Conservation (phyloP, 306 rosid genomes). For the Quercus rubra region DNA sequence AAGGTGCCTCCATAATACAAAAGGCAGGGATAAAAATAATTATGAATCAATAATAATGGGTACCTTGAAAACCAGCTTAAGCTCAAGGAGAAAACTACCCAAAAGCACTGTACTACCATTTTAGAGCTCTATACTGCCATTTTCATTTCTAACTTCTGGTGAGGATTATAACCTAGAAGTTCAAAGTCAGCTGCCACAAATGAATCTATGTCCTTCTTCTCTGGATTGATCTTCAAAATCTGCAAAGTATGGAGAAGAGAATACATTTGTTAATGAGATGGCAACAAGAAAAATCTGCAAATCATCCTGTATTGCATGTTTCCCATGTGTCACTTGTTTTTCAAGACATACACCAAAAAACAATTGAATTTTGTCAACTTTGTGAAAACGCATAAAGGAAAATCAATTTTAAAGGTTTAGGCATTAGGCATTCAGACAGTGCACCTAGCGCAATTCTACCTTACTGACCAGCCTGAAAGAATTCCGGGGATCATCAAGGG, state of each 20-base stretch:
- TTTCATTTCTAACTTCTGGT: conserved; percentile 2
- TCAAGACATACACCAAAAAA: background rate
- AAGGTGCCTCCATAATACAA: background rate
- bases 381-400: background rate
- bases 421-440: background rate
- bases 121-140: background rate
- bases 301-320: background rate
- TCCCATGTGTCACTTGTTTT: background rate
- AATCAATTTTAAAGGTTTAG: background rate
- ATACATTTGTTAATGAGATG: background rate
- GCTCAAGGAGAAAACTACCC: background rate
- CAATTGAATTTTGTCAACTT: background rate
- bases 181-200: conserved; percentile 20
- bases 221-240: conserved; percentile 27
- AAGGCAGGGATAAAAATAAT: background rate
- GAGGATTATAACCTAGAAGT: conserved; percentile 16
- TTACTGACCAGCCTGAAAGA: background rate
- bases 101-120: background rate
- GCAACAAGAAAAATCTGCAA: background rate
- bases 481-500: background rate
- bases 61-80: background rate
- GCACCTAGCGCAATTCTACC: background rate
- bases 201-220: conserved; percentile 7
- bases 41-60: background rate
- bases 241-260: background rate